Evolutionary conservation across 768 basidiomycete species (phyloP).

Genomic region (Boletus sensibilis): DNA sequence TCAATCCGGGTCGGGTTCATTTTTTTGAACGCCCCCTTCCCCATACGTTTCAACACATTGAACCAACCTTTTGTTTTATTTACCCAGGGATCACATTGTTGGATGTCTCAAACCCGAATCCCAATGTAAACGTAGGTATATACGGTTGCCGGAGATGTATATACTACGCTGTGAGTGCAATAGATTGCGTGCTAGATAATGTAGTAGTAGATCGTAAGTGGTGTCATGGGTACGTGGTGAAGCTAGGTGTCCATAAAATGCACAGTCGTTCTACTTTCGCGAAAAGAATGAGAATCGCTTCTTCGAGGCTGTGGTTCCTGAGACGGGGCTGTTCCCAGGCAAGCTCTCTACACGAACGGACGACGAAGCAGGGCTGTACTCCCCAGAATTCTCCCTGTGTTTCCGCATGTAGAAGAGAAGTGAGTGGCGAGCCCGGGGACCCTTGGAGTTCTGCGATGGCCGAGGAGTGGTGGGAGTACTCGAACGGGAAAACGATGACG

Average conservation of each 20-base stretch:
- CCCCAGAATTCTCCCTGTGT: conserved; percentile 13
- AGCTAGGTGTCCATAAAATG: conserved; percentile 10
- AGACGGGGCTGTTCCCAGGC: conserved; percentile 3
- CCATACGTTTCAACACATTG: neutral
- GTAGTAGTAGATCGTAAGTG: conserved; percentile 11
- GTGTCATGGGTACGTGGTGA: conserved; percentile 20
- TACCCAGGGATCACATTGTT: neutral
- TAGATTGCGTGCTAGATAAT: conserved; percentile 20
- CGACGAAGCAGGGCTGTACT: conserved; percentile 28
- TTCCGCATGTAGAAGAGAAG: conserved; percentile 35
- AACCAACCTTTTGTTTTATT: neutral
- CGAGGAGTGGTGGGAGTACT: conserved; percentile 31
- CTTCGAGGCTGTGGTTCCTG: conserved; percentile 12
- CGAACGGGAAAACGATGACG: conserved; percentile 31
- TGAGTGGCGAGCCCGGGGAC: conserved; percentile 27
- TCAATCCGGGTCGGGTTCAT: conserved; percentile 46
- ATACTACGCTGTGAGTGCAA: conserved; percentile 15
- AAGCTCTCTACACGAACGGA: conserved; percentile 19
- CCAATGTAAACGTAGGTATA: conserved; percentile 11
- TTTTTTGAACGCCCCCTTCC: conserved; percentile 7
- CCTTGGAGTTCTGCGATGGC: conserved; percentile 26
- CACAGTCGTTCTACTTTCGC: conserved; percentile 26
- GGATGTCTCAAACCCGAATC: neutral
- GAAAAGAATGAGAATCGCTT: conserved; percentile 33
- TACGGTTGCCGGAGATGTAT: conserved; percentile 4